phyloP scores from a whole-genome alignment of 2,329 filamentous ascomycete genomes.

The Botrytis pseudocinerea region DNA sequence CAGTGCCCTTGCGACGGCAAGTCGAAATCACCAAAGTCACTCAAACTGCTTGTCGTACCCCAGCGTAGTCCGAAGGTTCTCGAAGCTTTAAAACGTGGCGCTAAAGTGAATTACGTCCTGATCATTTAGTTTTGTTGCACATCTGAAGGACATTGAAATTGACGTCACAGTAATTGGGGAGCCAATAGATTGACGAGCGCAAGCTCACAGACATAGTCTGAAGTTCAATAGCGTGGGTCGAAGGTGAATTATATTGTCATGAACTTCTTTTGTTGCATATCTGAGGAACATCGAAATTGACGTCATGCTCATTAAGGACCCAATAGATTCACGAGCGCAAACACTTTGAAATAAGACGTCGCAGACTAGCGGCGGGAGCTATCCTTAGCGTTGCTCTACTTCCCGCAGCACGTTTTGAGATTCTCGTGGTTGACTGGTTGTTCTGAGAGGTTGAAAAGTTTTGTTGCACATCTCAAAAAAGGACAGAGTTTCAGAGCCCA shows the following conservation, averaged over 20 bases:
- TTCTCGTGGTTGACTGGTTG: background rate
- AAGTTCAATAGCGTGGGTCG: background rate
- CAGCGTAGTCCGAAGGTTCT: background rate
- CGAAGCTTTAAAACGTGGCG: background rate
- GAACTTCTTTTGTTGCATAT: constrained; percentile 5
- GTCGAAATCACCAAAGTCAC: background rate
- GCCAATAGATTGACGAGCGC: background rate
- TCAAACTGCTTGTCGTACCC: background rate
- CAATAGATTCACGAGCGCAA: constrained; percentile 12
- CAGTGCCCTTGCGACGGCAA: background rate
- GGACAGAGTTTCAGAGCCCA: background rate
- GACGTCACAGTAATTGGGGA: background rate
- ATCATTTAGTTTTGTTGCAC: background rate
- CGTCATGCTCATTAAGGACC: background rate
- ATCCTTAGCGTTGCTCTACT: background rate
- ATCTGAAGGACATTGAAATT: background rate
- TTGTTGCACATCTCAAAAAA: constrained; percentile 7
- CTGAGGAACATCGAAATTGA: constrained; percentile 4
- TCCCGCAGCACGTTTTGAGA: background rate
- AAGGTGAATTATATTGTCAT: background rate
- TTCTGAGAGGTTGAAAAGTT: background rate
- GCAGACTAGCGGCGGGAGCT: background rate
- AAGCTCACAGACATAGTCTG: background rate
- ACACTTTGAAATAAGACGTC: background rate
- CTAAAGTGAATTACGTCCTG: background rate